These are phyloP conservation scores for Plasmodium malariae DNA, from an alignment of 169 alveolate species.

Conservation along the genomic window DNA sequence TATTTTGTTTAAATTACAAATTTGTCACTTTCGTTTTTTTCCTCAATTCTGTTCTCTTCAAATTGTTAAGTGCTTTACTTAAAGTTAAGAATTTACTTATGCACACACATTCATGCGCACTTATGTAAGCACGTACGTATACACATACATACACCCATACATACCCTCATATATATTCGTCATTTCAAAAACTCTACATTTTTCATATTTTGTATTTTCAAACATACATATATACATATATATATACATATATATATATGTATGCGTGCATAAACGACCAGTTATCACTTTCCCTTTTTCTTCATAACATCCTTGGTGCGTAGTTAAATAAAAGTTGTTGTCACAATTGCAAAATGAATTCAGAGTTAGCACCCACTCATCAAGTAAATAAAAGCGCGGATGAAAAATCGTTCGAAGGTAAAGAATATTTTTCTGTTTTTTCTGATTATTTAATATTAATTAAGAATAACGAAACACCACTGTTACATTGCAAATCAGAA, in stretches of 20 bases:
- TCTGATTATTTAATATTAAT: constrained; percentile 26
- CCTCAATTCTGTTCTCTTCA: no score
- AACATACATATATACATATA: no score
- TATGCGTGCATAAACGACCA: neutral
- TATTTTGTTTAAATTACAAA: constrained; percentile 45
- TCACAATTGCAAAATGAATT: constrained; percentile 3
- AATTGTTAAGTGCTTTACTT: no score
- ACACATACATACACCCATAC: neutral
- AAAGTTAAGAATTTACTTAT: no score
- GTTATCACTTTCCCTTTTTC: neutral
- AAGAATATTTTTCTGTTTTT: neutral
- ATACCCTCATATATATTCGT: no score
- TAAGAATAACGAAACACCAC: constrained; percentile 5
- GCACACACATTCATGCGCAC: no score
- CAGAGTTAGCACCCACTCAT: neutral
- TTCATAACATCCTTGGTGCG: no score
- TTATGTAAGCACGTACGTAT: neutral
- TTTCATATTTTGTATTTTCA: no score
- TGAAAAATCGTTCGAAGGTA: neutral
- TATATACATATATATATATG: no score
- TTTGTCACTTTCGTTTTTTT: constrained; percentile 16
- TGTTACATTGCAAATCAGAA: constrained; percentile 7
- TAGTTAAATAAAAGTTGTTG: no score
- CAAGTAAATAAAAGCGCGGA: neutral
- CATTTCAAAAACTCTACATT: no score